phyloP scores from a whole-genome alignment of 768 basidiomycete species.

The Mycena kentingensis region DNA sequence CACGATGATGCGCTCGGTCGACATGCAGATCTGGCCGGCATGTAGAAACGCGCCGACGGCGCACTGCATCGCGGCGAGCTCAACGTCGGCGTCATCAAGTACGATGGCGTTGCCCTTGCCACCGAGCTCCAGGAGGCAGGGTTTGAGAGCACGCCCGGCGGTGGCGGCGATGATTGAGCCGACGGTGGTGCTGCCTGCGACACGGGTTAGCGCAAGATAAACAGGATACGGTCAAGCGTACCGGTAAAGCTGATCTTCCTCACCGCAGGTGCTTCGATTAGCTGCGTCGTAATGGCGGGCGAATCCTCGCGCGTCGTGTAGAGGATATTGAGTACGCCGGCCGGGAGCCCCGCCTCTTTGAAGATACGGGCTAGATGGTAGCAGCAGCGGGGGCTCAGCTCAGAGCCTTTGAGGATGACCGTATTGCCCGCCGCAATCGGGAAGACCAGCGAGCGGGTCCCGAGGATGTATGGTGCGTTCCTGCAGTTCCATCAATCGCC shows the following conservation, averaged over 20 bases:
- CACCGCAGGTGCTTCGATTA: slow-evolving; percentile 42
- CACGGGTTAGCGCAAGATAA: no score
- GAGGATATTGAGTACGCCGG: slow-evolving; percentile 63
- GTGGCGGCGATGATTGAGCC: slow-evolving; percentile 61
- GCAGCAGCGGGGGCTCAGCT: slow-evolving; percentile 50
- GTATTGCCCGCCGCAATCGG: slow-evolving; percentile 46
- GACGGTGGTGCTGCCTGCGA: slow-evolving; percentile 57
- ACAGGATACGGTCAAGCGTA: no score
- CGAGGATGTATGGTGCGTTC: slow-evolving; percentile 23
- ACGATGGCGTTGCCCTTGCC: slow-evolving; percentile 52
- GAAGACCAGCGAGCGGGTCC: slow-evolving; percentile 7
- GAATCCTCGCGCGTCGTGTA: slow-evolving; percentile 55
- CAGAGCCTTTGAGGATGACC: slow-evolving; percentile 63
- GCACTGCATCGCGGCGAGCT: slow-evolving; percentile 54
- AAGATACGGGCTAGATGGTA: slow-evolving; percentile 38
- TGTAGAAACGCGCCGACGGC: slow-evolving; percentile 59
- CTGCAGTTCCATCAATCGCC: neutral
- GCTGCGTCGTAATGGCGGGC: slow-evolving; percentile 54
- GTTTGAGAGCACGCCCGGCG: slow-evolving; percentile 66
- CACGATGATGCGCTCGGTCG: slow-evolving; percentile 69
- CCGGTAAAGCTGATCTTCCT: slow-evolving; percentile 68
- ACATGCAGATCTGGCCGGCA: slow-evolving; percentile 69
- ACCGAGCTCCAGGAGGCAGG: slow-evolving; percentile 61
- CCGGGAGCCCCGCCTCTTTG: slow-evolving; percentile 59
- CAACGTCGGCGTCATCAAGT: slow-evolving; percentile 48